Conservation (phyloP, 768 basidiomycete species). For the Solioccasus polychromus region DNA sequence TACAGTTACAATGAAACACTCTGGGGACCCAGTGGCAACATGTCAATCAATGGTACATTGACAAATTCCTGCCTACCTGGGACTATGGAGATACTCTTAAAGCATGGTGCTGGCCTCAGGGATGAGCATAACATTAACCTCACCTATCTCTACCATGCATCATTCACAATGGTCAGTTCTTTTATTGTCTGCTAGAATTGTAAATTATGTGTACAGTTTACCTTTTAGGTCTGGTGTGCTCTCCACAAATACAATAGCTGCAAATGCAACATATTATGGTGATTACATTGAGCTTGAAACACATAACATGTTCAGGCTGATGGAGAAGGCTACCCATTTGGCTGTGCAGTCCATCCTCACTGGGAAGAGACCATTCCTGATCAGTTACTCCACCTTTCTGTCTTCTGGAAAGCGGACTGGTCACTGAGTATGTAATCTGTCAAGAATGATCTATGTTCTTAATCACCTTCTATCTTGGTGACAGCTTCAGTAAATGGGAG, state of each 20-base stretch:
- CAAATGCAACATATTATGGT: conserved; percentile 66
- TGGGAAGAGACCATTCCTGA: conserved; percentile 67
- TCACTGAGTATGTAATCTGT: conserved; percentile 52
- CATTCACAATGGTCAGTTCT: conserved; percentile 62
- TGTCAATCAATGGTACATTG: conserved; percentile 63
- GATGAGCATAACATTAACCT: conserved; percentile 46
- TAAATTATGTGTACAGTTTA: neutral
- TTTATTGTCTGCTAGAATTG: neutral
- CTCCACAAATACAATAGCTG: conserved; percentile 57
- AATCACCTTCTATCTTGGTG: conserved; percentile 52
- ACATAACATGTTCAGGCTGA: conserved; percentile 70
- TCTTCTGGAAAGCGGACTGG: conserved; percentile 69
- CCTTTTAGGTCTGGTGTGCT: conserved; percentile 48
- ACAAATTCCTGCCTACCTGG: conserved; percentile 42
- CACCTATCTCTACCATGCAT: conserved; percentile 62
- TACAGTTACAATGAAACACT: conserved; percentile 59
- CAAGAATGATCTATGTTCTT: neutral
- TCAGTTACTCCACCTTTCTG: conserved; percentile 67
- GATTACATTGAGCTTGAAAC: conserved; percentile 64
- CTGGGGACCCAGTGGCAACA: conserved; percentile 70
- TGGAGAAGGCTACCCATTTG: conserved; percentile 64
- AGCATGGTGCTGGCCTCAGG: conserved; percentile 51
- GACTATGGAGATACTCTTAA: conserved; percentile 23
- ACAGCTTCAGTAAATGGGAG: conserved; percentile 74
- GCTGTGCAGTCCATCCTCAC: conserved; percentile 53